Conservation (phyloP, 2,329 filamentous ascomycete genomes). For the Septoria petroselini region DNA sequence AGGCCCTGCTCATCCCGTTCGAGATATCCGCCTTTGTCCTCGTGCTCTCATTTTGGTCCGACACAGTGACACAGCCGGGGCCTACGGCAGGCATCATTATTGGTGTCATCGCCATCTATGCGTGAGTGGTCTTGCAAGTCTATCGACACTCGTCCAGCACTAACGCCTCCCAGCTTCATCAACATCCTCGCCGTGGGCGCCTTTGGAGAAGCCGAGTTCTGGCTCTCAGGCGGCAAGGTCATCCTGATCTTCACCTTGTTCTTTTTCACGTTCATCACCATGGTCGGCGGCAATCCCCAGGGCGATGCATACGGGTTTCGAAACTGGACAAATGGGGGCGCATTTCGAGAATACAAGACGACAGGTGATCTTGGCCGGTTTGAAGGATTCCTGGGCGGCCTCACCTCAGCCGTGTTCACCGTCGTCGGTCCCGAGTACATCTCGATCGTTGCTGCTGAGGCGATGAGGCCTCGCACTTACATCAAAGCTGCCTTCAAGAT, state of each 20-base stretch:
- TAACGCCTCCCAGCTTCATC: slow-evolving; percentile 33
- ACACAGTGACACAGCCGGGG: slow-evolving; percentile 42
- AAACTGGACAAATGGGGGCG: slow-evolving; percentile 43
- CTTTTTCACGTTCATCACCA: slow-evolving; percentile 40
- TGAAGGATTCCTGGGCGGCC: slow-evolving; percentile 38
- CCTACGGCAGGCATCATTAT: slow-evolving; percentile 38
- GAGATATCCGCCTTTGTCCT: slow-evolving; percentile 50
- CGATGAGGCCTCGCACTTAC: slow-evolving; percentile 45
- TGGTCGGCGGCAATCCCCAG: slow-evolving; percentile 38
- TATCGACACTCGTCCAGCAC: slow-evolving; percentile 24
- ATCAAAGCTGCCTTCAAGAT: slow-evolving; percentile 51
- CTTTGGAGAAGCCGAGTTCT: slow-evolving; percentile 48
- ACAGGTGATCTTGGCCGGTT: slow-evolving; percentile 36
- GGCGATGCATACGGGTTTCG: slow-evolving; percentile 44
- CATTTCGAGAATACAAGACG: slow-evolving; percentile 33
- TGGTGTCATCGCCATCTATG: slow-evolving; percentile 44
- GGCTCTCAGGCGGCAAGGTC: slow-evolving; percentile 53
- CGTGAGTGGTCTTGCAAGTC: slow-evolving; percentile 33
- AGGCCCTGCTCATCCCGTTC: slow-evolving; percentile 51
- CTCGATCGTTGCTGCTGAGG: slow-evolving; percentile 49
- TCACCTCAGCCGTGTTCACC: slow-evolving; percentile 45
- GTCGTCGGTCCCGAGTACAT: slow-evolving; percentile 50
- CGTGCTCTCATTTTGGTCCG: slow-evolving; percentile 43
- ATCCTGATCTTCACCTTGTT: slow-evolving; percentile 47
- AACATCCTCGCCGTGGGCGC: slow-evolving; percentile 48